Evolutionary conservation across 2,329 filamentous ascomycete genomes (phyloP).

Genomic region (Paramyrothecium sp.): DNA sequence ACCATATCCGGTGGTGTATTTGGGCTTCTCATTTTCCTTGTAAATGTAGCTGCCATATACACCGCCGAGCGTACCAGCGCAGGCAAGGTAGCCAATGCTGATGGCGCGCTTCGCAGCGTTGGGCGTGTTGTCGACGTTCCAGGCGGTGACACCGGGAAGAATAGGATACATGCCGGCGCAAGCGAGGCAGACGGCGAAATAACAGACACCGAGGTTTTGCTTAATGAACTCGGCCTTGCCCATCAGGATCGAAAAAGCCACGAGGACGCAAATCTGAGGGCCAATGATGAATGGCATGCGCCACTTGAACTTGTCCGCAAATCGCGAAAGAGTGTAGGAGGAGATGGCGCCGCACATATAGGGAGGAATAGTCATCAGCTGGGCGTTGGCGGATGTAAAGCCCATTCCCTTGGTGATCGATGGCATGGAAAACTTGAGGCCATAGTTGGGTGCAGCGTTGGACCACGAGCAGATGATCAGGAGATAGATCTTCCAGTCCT

Average conservation of each 20-base stretch:
- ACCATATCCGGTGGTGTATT: constrained; percentile 22
- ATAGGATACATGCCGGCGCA: constrained; percentile 34
- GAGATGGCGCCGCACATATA: constrained; percentile 23
- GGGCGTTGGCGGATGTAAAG: constrained; percentile 27
- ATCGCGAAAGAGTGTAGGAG: constrained; percentile 19
- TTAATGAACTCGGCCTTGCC: constrained; percentile 14
- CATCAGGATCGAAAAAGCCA: constrained; percentile 22
- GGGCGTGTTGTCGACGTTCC: constrained; percentile 33
- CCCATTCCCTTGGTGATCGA: constrained; percentile 39
- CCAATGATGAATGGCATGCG: constrained; percentile 31
- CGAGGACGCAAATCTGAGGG: constrained; percentile 23
- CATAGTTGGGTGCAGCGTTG: constrained; percentile 30
- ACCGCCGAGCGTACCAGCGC: constrained; percentile 16
- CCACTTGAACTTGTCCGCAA: constrained; percentile 27
- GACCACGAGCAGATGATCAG: constrained; percentile 38
- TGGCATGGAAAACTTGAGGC: constrained; percentile 28
- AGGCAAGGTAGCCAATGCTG: constrained; percentile 31
- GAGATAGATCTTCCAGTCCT: constrained; percentile 41
- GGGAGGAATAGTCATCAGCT: constrained; percentile 31
- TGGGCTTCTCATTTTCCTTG: constrained; percentile 16
- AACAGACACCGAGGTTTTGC: constrained; percentile 14
- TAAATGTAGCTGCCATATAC: constrained; percentile 22
- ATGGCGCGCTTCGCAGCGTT: constrained; percentile 30
- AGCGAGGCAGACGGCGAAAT: constrained; percentile 17
- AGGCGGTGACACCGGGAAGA: constrained; percentile 29